Evolutionary conservation across 2,329 filamentous ascomycete genomes (phyloP).

Genomic region (Ascochyta viciae-villosae): DNA sequence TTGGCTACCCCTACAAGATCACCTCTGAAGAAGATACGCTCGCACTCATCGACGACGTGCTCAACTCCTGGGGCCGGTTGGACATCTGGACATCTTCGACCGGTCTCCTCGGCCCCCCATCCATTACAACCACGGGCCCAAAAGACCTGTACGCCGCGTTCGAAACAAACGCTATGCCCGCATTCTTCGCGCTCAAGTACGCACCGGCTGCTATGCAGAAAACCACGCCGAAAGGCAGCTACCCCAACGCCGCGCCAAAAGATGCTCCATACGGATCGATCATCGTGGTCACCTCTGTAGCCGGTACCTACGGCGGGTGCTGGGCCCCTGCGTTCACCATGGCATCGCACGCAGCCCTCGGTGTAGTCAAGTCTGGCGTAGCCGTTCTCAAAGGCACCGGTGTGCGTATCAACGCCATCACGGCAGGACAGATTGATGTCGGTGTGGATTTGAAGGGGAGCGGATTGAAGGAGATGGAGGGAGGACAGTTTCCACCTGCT

Average conservation of each 20-base stretch:
- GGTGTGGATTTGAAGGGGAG: constrained; percentile 53
- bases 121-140: constrained; percentile 63
- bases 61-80: constrained; percentile 63
- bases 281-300: constrained; percentile 66
- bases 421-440: constrained; percentile 56
- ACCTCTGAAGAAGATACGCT: constrained; percentile 67
- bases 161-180: constrained; percentile 66
- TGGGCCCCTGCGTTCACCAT: constrained; percentile 70
- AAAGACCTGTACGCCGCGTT: constrained; percentile 64
- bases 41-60: constrained; percentile 66
- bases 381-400: constrained; percentile 64
- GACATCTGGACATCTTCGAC: constrained; percentile 68
- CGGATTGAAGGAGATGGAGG: constrained; percentile 53
- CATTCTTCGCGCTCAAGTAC: constrained; percentile 71
- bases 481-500: constrained; percentile 62
- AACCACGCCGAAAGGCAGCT: constrained; percentile 60
- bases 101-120: constrained; percentile 63
- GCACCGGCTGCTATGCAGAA: constrained; percentile 70
- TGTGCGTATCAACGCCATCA: constrained; percentile 65
- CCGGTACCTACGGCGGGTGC: constrained; percentile 63
- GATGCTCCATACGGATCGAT: constrained; percentile 67
- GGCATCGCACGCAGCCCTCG: constrained; percentile 65
- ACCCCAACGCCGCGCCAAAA: constrained; percentile 68
- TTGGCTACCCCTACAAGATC: constrained; percentile 66
- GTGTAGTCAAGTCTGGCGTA: constrained; percentile 66